A percentile compares a stretch with the other conserved stretches of the same genome.
phyloP scores from a whole-genome alignment of 108 stramenopile genomes.

The Skeletonema potamos region DNA sequence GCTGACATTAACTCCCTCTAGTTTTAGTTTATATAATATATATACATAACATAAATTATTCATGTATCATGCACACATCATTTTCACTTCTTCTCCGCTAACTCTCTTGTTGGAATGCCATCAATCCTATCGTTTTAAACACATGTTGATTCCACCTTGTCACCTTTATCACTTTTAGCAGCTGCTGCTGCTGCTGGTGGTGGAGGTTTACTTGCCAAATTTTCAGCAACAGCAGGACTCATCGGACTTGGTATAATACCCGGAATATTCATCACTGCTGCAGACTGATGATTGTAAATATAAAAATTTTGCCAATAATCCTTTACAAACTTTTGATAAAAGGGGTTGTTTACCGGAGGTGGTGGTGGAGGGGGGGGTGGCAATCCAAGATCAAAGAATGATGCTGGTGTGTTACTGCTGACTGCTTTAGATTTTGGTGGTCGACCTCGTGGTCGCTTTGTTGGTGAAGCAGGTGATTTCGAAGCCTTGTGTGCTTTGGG shows the following conservation, averaged over 20 bases:
- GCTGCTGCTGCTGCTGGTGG: no score
- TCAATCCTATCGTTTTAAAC: no score
- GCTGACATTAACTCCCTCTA: not conserved
- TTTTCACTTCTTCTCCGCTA: not conserved
- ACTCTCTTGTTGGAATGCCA: no score
- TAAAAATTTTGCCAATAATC: constrained; percentile 18
- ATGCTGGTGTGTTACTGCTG: not conserved
- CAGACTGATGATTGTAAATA: not conserved
- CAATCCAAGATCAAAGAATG: not conserved
- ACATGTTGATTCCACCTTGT: no score
- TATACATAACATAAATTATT: not conserved
- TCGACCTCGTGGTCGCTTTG: not conserved
- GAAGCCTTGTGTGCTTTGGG: no score
- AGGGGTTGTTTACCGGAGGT: constrained; percentile 24
- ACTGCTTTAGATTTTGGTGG: not conserved
- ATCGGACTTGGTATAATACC: not conserved
- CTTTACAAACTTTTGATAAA: constrained; percentile 20
- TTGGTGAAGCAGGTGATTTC: not conserved
- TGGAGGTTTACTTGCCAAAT: no score
- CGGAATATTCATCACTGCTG: not conserved
- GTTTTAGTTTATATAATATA: not conserved
- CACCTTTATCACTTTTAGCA: no score
- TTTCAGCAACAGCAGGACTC: not conserved
- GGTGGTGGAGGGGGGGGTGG: constrained; percentile 23
- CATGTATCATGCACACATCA: not conserved